Base-by-base conservation (phyloP, 352 stramenopile species). In the Phytophthora syringae region DNA sequence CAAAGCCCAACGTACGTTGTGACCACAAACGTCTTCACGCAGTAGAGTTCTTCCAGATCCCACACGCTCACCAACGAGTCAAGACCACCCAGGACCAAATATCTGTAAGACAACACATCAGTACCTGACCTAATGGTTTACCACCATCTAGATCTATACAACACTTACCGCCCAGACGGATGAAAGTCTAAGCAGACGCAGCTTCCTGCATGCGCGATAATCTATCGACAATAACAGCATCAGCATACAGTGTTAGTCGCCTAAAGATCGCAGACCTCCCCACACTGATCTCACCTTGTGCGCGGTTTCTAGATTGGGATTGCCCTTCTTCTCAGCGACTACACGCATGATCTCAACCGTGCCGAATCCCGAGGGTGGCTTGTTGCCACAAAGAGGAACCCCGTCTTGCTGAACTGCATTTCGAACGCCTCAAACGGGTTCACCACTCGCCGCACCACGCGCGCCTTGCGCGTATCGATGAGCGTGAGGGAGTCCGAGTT, bases 11-110 rank as follows among this genome's bases (percentile, higher is more conserved):
- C 81, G 52, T 80, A 93, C 85, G 80, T 86, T 54, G 87, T 93
- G 25, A 92, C 80, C 13, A 90, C 76, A 42, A 93, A 93, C 9
- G 87, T 95, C 50, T 88, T 86, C 7, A 88, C 75, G 68, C 87
- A 95, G 70, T 89, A 95, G 27, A 95, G 80, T 55, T 95, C 86
- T 58, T 95, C 80, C 18, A 95, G 63, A 56, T 95, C 87, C 87
- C 87, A 95, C 3, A 95, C 57, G 52, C 85, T 94, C 58, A 94
- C 84, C 34, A 95, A 75, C 37, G 87, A 95, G 56, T 95, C 87
- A 7, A 92, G 57, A n/a, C 87, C 83, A n/a, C 87, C 87, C 20
- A 95, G 67, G 36, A 70, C 85, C 22, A 95, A 76, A 44, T 79
- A 87, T 65, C 87, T 95, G 48, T 49, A 67, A 2, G 24, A 30